Evolutionary conservation across 768 basidiomycete species (phyloP).

Genomic region (Macrolepiota dolichaula): DNA sequence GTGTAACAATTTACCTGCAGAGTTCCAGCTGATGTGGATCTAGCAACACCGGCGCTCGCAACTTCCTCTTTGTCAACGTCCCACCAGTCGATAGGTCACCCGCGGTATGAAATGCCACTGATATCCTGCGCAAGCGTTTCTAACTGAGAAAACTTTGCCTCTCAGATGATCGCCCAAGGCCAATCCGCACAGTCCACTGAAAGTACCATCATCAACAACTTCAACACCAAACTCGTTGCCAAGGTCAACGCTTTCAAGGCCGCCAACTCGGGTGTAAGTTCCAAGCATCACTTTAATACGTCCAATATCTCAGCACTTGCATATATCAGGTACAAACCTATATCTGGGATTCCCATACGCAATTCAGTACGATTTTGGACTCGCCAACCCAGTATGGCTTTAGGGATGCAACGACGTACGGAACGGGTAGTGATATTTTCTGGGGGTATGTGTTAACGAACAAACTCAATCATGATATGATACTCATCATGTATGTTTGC

Average conservation of each 20-base stretch:
- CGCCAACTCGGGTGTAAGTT: constrained; percentile 42
- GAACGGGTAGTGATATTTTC: constrained; percentile 40
- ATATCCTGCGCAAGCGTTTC: too few relatives aligned
- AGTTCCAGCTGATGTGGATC: constrained; percentile 13
- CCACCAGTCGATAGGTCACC: constrained; percentile 41
- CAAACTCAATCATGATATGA: neutral
- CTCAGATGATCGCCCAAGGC: constrained; percentile 46
- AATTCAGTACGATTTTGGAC: constrained; percentile 48
- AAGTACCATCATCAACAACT: constrained; percentile 44
- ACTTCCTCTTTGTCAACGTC: constrained; percentile 48
- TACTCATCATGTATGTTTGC: neutral
- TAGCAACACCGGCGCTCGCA: constrained; percentile 50
- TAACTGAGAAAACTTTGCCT: neutral
- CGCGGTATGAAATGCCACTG: constrained; percentile 23
- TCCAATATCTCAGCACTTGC: neutral
- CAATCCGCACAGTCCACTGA: constrained; percentile 35
- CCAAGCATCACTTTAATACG: neutral
- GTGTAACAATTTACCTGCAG: neutral
- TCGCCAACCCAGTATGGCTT: constrained; percentile 50
- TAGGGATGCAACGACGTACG: constrained; percentile 47
- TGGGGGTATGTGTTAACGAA: constrained; percentile 41
- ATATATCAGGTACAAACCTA: constrained; percentile 24
- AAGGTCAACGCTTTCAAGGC: constrained; percentile 39
- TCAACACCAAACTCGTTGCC: constrained; percentile 46
- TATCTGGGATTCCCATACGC: constrained; percentile 47